Percentiles rank a stretch among this genome's conserved stretches.
Evolutionary conservation across 1,139 yeast genomes (phyloP).

Genomic region (Candida sp.): DNA sequence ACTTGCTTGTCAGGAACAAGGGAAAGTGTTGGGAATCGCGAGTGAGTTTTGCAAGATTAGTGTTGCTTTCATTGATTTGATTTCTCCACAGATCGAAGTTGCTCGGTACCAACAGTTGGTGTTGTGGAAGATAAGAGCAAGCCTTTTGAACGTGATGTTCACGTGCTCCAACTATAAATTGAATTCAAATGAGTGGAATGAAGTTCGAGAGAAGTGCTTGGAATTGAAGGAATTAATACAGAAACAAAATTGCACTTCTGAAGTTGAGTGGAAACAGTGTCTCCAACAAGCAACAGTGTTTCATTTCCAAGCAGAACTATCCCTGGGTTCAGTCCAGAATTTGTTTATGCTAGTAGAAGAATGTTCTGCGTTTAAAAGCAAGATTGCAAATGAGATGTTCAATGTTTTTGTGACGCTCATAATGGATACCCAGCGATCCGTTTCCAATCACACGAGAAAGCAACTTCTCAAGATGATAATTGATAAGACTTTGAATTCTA

Average conservation of each 20-base stretch:
- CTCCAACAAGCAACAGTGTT: constrained; percentile 1
- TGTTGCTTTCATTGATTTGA: constrained; percentile 9
- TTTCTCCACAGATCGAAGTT: constrained; percentile 8
- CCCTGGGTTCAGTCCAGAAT: constrained; percentile 10
- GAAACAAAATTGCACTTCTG: not conserved
- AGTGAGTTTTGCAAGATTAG: constrained; percentile 10
- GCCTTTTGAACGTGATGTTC: constrained; percentile 8
- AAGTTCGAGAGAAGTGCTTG: constrained; percentile 11
- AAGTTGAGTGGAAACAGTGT: constrained; percentile 10
- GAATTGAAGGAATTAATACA: constrained; percentile 6
- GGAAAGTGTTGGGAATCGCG: not conserved
- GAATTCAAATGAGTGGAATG: constrained; percentile 9
- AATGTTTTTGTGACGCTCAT: constrained; percentile 8
- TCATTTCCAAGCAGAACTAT: constrained; percentile 15
- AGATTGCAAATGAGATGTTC: constrained; percentile 5
- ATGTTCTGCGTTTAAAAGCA: constrained; percentile 5
- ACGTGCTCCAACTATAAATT: constrained; percentile 1
- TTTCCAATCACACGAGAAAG: constrained; percentile 3
- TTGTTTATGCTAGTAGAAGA: constrained; percentile 8
- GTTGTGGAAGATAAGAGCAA: constrained; percentile 14
- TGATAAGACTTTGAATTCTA: not conserved
- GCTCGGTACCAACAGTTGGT: constrained; percentile 5
- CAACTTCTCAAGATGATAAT: constrained; percentile 6
- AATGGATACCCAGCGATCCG: not conserved
- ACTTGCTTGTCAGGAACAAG: constrained; percentile 12